phyloP scores from a whole-genome alignment of 495 filamentous ascomycete genomes.

The Sporormia fimetaria region DNA sequence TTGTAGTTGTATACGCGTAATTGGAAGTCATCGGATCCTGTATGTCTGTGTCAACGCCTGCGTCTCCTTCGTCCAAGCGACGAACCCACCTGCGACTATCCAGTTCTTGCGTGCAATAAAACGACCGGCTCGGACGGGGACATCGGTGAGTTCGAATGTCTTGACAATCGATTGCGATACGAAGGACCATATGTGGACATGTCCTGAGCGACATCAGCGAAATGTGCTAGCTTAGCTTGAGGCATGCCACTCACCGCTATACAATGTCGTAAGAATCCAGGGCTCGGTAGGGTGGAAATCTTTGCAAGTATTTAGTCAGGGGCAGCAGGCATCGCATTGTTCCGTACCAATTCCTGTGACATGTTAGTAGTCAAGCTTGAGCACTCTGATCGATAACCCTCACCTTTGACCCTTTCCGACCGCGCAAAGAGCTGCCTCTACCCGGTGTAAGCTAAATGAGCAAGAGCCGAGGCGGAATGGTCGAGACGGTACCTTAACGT shows the following conservation, averaged over 20 bases:
- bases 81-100: conserved; percentile 74
- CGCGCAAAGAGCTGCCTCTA: conserved; percentile 29
- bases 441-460: conserved; percentile 8
- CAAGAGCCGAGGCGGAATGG: neutral
- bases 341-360: conserved; percentile 22
- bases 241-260: conserved; percentile 61
- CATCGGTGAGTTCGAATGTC: conserved; percentile 98
- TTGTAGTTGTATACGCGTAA: conserved; percentile 84
- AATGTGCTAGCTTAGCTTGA: neutral
- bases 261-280: conserved; percentile 82
- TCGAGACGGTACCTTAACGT: conserved; percentile 24
- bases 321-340: neutral
- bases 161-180: conserved; percentile 96
- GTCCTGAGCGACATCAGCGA: conserved; percentile 42
- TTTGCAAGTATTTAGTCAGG: conserved; percentile 4
- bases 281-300: conserved; percentile 30
- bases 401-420: conserved; percentile 28
- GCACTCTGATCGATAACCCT: neutral
- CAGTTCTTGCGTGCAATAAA: conserved; percentile 98
- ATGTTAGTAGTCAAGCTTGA: conserved; percentile 6
- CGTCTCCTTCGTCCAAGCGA: too few relatives aligned
- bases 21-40: conserved; percentile 85
- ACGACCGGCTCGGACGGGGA: conserved; percentile 90
- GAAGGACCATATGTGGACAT: conserved; percentile 99
- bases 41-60: conserved; percentile 6